Conservation (phyloP, 2,329 filamentous ascomycete species). For the Lasiodiplodia theobromae region DNA sequence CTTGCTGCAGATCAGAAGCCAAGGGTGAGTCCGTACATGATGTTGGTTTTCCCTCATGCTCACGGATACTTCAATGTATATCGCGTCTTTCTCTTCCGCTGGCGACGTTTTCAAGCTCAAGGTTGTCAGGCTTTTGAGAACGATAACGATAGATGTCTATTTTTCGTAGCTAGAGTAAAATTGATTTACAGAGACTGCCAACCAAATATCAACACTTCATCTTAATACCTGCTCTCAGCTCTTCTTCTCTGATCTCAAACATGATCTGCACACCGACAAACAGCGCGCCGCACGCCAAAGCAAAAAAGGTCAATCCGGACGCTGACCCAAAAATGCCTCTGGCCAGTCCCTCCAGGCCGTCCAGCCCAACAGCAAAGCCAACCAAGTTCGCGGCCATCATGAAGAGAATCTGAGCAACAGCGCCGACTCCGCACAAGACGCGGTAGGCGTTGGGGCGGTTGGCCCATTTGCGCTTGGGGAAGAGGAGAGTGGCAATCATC, state of each 20-base stretch:
- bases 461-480: constrained; percentile 77
- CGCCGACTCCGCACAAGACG: constrained; percentile 79
- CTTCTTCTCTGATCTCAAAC: constrained; percentile 91
- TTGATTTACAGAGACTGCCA: not conserved
- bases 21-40: not conserved
- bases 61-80: too few relatives aligned
- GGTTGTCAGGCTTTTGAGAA: not conserved
- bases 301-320: constrained; percentile 76
- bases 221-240: constrained; percentile 80
- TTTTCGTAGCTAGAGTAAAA: not conserved
- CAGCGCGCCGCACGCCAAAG: constrained; percentile 72
- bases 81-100: not conserved
- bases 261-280: constrained; percentile 92
- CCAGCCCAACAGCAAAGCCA: constrained; percentile 90
- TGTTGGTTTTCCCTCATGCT: too few relatives aligned
- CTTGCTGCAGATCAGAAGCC: too few relatives aligned
- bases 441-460: constrained; percentile 75
- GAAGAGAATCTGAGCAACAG: constrained; percentile 85
- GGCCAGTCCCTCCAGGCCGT: constrained; percentile 81
- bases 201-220: constrained; percentile 73
- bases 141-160: not conserved
- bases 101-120: not conserved
- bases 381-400: constrained; percentile 97
- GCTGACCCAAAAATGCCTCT: constrained; percentile 77
- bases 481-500: constrained; percentile 72